A percentile compares a stretch with the other conserved stretches of the same genome.
Conservation (phyloP, 495 filamentous ascomycete species). For the Viridothelium virens region DNA sequence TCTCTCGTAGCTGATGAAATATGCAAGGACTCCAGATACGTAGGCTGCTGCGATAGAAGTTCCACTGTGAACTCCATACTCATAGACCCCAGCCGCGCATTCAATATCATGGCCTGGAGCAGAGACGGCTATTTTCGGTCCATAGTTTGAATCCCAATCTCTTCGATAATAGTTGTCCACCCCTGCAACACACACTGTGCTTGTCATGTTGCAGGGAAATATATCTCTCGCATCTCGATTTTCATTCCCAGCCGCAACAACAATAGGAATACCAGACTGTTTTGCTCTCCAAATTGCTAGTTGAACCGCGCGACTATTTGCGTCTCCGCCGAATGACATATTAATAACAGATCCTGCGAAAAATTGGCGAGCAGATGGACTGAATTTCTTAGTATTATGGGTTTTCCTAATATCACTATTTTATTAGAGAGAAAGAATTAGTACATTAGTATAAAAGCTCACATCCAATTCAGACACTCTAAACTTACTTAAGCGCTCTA, state of each 20-base stretch:
- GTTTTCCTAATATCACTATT: background rate
- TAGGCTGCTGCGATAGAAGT: background rate
- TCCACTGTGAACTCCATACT: background rate
- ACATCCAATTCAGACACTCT: background rate
- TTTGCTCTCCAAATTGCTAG: background rate
- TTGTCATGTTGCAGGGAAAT: background rate
- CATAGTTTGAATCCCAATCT: background rate
- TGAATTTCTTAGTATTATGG: background rate
- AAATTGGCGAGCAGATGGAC: background rate
- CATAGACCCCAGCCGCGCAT: background rate
- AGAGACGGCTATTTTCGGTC: background rate
- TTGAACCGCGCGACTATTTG: background rate
- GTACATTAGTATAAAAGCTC: background rate
- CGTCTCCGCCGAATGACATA: background rate
- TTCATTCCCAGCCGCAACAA: background rate
- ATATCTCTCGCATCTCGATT: background rate
- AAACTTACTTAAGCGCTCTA: background rate
- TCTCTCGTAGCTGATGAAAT: no score
- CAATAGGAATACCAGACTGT: background rate
- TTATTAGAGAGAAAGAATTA: background rate
- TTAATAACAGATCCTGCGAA: background rate
- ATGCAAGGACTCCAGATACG: no score
- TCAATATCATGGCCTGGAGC: background rate
- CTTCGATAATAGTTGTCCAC: background rate
- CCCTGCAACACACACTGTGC: background rate